Percentiles rank a stretch among this genome's conserved stretches.
phyloP scores from a whole-genome alignment of 1,284 basidiomycete species.

The Rhizoctonia solani region DNA sequence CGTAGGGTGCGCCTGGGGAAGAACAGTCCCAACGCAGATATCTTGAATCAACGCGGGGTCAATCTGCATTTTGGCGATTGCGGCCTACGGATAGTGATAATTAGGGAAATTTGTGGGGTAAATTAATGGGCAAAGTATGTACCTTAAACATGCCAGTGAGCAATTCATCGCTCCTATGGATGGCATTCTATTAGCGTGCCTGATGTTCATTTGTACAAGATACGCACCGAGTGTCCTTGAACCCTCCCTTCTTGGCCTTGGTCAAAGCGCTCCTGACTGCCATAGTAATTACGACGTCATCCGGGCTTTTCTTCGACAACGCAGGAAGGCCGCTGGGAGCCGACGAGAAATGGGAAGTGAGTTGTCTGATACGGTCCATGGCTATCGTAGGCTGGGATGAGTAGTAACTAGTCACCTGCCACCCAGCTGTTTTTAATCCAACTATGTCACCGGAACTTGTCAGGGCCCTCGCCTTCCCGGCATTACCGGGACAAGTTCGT shows the following conservation, averaged over 20 bases:
- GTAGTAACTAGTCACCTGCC: slow-evolving; percentile 6
- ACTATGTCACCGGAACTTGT: slow-evolving; percentile 27
- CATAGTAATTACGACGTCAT: slow-evolving; percentile 87
- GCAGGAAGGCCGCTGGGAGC: slow-evolving; percentile 50
- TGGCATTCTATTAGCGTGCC: slow-evolving; percentile 1
- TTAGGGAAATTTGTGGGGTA: neutral
- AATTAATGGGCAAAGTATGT: slow-evolving; percentile 34
- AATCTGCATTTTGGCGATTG: slow-evolving; percentile 62
- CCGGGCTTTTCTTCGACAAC: slow-evolving; percentile 61
- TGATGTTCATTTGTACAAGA: neutral
- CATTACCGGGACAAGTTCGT: slow-evolving; percentile 10
- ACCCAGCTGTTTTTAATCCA: neutral
- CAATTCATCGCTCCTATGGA: slow-evolving; percentile 68
- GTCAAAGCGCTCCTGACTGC: slow-evolving; percentile 81
- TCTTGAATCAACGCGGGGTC: slow-evolving; percentile 75
- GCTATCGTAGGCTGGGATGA: neutral
- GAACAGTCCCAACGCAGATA: slow-evolving; percentile 72
- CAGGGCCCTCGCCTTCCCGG: neutral
- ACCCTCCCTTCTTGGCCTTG: slow-evolving; percentile 75
- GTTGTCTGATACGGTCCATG: slow-evolving; percentile 61
- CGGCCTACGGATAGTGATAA: slow-evolving; percentile 53
- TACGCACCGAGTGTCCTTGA: slow-evolving; percentile 61
- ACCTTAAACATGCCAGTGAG: slow-evolving; percentile 78
- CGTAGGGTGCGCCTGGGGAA: slow-evolving; percentile 63
- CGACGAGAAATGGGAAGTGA: slow-evolving; percentile 61